Conservation (phyloP, 2,329 filamentous ascomycete genomes). For the Macrophomina tecta region DNA sequence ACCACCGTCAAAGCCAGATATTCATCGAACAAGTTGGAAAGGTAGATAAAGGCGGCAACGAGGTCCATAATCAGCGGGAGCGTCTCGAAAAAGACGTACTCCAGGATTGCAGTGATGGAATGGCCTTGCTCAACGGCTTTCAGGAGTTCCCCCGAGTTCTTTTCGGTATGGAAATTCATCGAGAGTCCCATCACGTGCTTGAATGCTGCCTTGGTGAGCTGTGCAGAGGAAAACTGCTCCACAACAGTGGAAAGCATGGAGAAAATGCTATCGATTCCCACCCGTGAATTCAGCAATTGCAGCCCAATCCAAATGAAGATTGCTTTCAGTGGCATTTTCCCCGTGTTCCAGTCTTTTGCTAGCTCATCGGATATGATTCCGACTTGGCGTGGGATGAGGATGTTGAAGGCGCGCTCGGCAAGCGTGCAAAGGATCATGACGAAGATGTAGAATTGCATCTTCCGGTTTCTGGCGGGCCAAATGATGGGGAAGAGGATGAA, state of each 20-base stretch:
- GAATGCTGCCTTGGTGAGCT: constrained; percentile 67
- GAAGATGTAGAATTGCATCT: constrained; percentile 70
- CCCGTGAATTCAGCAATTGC: constrained; percentile 53
- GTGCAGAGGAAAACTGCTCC: constrained; percentile 63
- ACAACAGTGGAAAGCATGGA: constrained; percentile 61
- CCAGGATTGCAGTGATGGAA: constrained; percentile 64
- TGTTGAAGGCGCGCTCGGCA: constrained; percentile 73
- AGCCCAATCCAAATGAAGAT: constrained; percentile 56
- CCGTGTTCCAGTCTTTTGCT: constrained; percentile 54
- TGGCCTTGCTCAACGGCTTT: constrained; percentile 69
- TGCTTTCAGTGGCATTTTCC: constrained; percentile 58
- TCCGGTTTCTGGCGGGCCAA: constrained; percentile 72
- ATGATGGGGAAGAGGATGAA: constrained; percentile 77
- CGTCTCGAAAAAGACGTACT: constrained; percentile 65
- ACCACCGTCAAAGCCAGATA: constrained; percentile 52
- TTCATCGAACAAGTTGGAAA: constrained; percentile 67
- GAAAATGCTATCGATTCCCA: constrained; percentile 58
- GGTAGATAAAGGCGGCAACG: constrained; percentile 63
- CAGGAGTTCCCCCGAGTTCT: constrained; percentile 68
- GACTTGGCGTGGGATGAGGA: constrained; percentile 80
- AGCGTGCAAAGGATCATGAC: constrained; percentile 72
- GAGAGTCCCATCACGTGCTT: constrained; percentile 72
- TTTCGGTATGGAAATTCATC: constrained; percentile 72
- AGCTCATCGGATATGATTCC: constrained; percentile 79
- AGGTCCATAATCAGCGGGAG: constrained; percentile 68